A percentile compares a stretch with the other conserved stretches of the same genome.
These are phyloP conservation scores for Kwoniella shandongensis DNA, from an alignment of 768 basidiomycete genomes.

Conservation along the genomic window DNA sequence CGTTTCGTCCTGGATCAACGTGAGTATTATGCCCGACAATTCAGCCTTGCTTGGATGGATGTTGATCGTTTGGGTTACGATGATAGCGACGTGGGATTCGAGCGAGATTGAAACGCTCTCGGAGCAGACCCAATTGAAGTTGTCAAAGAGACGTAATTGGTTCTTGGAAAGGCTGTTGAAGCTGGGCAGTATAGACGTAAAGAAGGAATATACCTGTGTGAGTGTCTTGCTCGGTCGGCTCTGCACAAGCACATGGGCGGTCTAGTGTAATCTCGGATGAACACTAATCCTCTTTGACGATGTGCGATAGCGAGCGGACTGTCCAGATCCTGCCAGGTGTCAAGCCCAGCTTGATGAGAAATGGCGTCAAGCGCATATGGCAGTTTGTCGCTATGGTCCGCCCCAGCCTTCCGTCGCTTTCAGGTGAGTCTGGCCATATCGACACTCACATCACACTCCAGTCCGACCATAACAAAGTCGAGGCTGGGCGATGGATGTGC, in stretches of 20 bases:
- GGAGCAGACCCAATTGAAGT: constrained; percentile 77
- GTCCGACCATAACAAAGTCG: too few species aligned
- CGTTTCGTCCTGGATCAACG: constrained; percentile 90
- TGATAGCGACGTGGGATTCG: constrained; percentile 37
- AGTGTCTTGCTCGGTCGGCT: constrained; percentile 12
- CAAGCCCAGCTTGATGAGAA: constrained; percentile 87
- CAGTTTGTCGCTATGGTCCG: constrained; percentile 77
- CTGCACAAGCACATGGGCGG: neutral
- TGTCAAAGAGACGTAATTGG: constrained; percentile 90
- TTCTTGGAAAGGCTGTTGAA: constrained; percentile 93
- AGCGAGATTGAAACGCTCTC: constrained; percentile 58
- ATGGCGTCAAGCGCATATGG: constrained; percentile 83
- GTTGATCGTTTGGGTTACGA: constrained; percentile 13
- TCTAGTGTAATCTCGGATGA: neutral
- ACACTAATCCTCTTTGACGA: constrained; percentile 1
- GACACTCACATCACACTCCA: neutral
- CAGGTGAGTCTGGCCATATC: constrained; percentile 22
- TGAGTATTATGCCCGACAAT: constrained; percentile 62
- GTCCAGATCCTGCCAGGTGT: constrained; percentile 75
- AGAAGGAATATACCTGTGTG: constrained; percentile 96
- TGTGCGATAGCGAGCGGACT: constrained; percentile 78
- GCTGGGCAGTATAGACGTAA: constrained; percentile 76
- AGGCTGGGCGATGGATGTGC: too few species aligned
- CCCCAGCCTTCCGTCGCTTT: constrained; percentile 45
- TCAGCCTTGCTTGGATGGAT: neutral